Base-by-base conservation (phyloP, 169 alveolate species). In the Plasmodium blacklocki region DNA sequence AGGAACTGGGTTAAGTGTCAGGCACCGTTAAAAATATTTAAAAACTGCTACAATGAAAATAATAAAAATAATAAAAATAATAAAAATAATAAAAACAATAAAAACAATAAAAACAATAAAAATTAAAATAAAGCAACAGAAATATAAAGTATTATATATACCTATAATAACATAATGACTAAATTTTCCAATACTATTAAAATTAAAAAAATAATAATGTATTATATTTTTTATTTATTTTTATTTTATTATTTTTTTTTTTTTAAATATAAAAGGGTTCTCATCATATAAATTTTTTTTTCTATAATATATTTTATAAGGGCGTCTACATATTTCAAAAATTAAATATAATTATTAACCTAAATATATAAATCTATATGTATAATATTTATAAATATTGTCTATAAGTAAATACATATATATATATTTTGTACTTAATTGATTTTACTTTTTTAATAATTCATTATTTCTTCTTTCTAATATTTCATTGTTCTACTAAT, bases 1-100 rank as follows among this genome's bases (percentile, higher is more conserved):
- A 70, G 78, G 26, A 70, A 70, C 26, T 70, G 78, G 78, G 64
- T 32, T 6, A 70, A 45, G 62, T 70, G 78, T 14, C 78, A 70
- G 50, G 63, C 19, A 15, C 49, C 45, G 23, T 70, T 70, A 49
- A 47, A 70, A 47, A 18, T 21, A 23, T 70, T 70, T 32, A 43
- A 62, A 45, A 14, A 12, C 14, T 70, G 78, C 50, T 70, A 70
- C 63, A 18, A 70, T 26, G 23, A 70, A 21, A 49, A 21, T 18
- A 23, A 70, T 18, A 39, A 70, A 45, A 70, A 15, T 23, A 70
- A 15, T 15, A 50, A 14, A n/a, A n/a, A n/a, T n/a, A n/a, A n/a
- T n/a, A n/a, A n/a, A n/a, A n/a, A n/a, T 47, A 43, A 26, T 15
- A 15, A 45, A 45, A 47, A 47, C 32, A 68, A 68, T 11, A 3